Evolutionary conservation across 352 stramenopile species (phyloP).

Genomic region (Phytophthora macrochlamydospora): DNA sequence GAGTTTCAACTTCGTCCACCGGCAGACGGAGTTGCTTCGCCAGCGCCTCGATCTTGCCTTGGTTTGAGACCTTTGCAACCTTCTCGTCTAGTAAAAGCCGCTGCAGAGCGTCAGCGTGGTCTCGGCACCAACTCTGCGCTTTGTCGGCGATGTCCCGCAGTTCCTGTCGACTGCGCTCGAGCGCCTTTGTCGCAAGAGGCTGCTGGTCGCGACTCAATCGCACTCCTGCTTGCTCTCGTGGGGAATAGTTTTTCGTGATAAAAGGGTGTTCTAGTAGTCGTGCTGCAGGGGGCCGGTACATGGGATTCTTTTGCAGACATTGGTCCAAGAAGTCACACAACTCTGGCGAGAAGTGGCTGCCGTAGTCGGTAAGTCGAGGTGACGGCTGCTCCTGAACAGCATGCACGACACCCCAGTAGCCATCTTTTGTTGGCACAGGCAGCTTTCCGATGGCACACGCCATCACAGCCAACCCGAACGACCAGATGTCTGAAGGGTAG

Average conservation of each 20-base stretch:
- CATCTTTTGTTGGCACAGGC: slow-evolving; percentile 81
- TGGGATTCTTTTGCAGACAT: slow-evolving; percentile 82
- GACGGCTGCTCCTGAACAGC: slow-evolving; percentile 82
- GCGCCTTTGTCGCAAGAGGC: slow-evolving; percentile 19
- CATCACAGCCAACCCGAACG: slow-evolving; percentile 83
- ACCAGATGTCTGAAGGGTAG: slow-evolving; percentile 88
- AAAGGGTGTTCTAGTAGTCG: slow-evolving; percentile 73
- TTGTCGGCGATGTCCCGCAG: slow-evolving; percentile 55
- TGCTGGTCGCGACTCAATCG: slow-evolving; percentile 26
- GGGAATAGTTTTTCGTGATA: slow-evolving; percentile 62
- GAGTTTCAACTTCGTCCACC: slow-evolving; percentile 46
- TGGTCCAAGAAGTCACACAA: slow-evolving; percentile 82
- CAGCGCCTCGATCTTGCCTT: slow-evolving; percentile 44
- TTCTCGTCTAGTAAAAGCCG: slow-evolving; percentile 15
- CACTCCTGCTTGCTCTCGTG: slow-evolving; percentile 30
- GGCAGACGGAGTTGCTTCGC: slow-evolving; percentile 59
- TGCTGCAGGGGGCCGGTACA: slow-evolving; percentile 54
- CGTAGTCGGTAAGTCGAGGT: slow-evolving; percentile 66
- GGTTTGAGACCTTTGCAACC: slow-evolving; percentile 18
- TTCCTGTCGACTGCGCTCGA: slow-evolving; percentile 40
- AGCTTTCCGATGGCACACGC: slow-evolving; percentile 88
- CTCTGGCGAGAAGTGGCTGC: slow-evolving; percentile 63
- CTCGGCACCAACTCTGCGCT: slow-evolving; percentile 60
- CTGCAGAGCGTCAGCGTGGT: slow-evolving; percentile 45
- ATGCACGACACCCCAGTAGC: slow-evolving; percentile 91